Evolutionary conservation across 2,329 filamentous ascomycete species (phyloP).

Genomic region (Calonectria pseudoturangicola): DNA sequence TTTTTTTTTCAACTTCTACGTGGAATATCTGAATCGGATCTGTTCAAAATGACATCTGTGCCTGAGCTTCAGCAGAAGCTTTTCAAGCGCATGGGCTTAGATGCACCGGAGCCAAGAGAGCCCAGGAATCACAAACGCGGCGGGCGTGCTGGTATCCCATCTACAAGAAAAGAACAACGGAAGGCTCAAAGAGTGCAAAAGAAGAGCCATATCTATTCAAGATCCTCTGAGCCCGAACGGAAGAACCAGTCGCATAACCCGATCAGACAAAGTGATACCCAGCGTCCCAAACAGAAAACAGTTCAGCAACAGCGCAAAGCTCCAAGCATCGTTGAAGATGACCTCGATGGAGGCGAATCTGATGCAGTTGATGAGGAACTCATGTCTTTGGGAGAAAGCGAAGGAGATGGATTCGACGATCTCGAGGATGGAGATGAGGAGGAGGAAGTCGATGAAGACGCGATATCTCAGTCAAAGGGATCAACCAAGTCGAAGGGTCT

Average conservation of each 20-base stretch:
- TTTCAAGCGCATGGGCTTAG: constrained; percentile 61
- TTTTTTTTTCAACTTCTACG: background rate
- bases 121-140: constrained; percentile 40
- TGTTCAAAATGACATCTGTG: constrained; percentile 44
- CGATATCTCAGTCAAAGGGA: constrained; percentile 25
- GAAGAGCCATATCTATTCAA: constrained; percentile 65
- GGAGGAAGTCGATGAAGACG: constrained; percentile 47
- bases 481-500: constrained; percentile 53
- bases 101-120: constrained; percentile 51
- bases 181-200: constrained; percentile 79
- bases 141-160: constrained; percentile 44
- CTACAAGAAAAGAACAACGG: constrained; percentile 77
- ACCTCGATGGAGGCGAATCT: constrained; percentile 38
- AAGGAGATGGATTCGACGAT: constrained; percentile 50
- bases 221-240: constrained; percentile 42
- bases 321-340: constrained; percentile 37
- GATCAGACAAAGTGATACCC: constrained; percentile 29
- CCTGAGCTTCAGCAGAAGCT: constrained; percentile 62
- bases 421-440: constrained; percentile 48
- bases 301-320: constrained; percentile 31
- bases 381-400: constrained; percentile 35
- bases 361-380: constrained; percentile 34
- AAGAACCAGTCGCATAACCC: constrained; percentile 35
- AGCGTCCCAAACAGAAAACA: constrained; percentile 24
- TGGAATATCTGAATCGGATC: background rate